Evolutionary conservation across 768 basidiomycete genomes (phyloP).

Genomic region (Coprinopsis sp.): DNA sequence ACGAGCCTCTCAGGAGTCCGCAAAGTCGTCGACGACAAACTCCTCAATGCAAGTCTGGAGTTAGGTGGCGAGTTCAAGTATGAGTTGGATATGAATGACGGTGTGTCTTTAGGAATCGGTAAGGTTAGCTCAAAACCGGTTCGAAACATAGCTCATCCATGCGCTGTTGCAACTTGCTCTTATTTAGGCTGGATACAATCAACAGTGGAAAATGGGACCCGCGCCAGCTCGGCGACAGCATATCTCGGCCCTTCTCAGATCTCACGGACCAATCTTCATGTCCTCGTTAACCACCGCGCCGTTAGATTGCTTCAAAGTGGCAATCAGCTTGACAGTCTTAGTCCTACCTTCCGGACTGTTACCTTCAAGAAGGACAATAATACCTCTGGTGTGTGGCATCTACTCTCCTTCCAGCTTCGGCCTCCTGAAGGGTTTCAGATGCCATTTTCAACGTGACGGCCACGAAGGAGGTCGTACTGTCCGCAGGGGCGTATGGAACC

Average conservation of each 20-base stretch:
- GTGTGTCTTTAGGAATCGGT: constrained; percentile 39
- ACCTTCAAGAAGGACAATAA: neutral
- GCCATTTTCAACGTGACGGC: constrained; percentile 28
- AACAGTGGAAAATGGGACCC: constrained; percentile 12
- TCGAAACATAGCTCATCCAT: neutral
- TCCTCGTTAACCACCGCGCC: constrained; percentile 12
- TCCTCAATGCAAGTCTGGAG: constrained; percentile 31
- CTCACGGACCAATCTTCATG: constrained; percentile 18
- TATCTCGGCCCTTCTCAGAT: constrained; percentile 17
- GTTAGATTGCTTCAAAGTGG: neutral
- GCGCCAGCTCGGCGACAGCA: constrained; percentile 19
- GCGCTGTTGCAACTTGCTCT: neutral
- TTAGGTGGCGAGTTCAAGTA: constrained; percentile 33
- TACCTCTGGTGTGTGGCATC: neutral
- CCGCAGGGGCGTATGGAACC: constrained; percentile 18
- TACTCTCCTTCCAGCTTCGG: neutral
- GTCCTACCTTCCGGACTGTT: constrained; percentile 5
- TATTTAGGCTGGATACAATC: constrained; percentile 8
- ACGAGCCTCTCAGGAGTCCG: constrained; percentile 26
- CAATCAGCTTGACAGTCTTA: neutral
- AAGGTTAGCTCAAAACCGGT: constrained; percentile 3
- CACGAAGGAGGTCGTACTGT: constrained; percentile 44
- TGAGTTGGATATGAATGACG: constrained; percentile 39
- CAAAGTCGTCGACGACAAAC: constrained; percentile 24
- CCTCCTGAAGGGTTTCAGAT: neutral